Evolutionary conservation across 108 stramenopile species (phyloP).

Genomic region (Cylindrotheca fusiformis): DNA sequence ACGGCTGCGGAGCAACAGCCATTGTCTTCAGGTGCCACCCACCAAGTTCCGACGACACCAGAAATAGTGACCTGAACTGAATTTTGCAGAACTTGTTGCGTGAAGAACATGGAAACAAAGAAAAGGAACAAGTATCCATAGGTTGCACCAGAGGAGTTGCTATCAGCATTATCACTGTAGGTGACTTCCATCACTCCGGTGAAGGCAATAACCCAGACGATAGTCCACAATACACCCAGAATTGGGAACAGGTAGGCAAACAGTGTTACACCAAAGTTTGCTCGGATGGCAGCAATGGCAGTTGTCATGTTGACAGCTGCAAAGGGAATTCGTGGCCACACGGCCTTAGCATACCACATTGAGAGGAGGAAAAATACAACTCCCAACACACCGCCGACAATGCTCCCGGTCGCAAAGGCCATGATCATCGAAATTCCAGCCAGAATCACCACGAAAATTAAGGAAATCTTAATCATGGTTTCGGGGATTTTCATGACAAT

Average conservation of each 20-base stretch:
- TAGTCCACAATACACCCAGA: slow-evolving; percentile 60
- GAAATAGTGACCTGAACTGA: slow-evolving; percentile 80
- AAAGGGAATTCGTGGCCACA: slow-evolving; percentile 73
- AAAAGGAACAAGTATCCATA: slow-evolving; percentile 65
- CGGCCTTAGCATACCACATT: slow-evolving; percentile 52
- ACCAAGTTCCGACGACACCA: slow-evolving; percentile 89
- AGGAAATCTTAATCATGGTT: slow-evolving; percentile 66
- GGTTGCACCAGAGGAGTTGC: slow-evolving; percentile 18
- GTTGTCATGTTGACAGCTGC: slow-evolving; percentile 76
- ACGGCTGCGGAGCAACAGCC: slow-evolving; percentile 65
- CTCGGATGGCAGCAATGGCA: slow-evolving; percentile 69
- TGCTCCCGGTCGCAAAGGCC: slow-evolving; percentile 41
- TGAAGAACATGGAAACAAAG: slow-evolving; percentile 61
- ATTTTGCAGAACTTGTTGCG: slow-evolving; percentile 75
- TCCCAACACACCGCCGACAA: slow-evolving; percentile 60
- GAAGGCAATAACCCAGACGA: slow-evolving; percentile 64
- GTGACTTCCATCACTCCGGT: slow-evolving; percentile 49
- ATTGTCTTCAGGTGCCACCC: slow-evolving; percentile 75
- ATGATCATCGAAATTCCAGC: slow-evolving; percentile 44
- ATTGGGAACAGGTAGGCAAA: slow-evolving; percentile 66
- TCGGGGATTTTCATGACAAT: slow-evolving; percentile 70
- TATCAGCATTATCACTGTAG: slow-evolving; percentile 17
- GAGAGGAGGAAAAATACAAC: slow-evolving; percentile 59
- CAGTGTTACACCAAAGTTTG: slow-evolving; percentile 59
- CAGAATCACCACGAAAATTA: slow-evolving; percentile 60